Percentiles rank a stretch among this genome's conserved stretches.
Evolutionary conservation across 345 rosid species (phyloP).

Genomic region (Cardiospermum halicacabum): DNA sequence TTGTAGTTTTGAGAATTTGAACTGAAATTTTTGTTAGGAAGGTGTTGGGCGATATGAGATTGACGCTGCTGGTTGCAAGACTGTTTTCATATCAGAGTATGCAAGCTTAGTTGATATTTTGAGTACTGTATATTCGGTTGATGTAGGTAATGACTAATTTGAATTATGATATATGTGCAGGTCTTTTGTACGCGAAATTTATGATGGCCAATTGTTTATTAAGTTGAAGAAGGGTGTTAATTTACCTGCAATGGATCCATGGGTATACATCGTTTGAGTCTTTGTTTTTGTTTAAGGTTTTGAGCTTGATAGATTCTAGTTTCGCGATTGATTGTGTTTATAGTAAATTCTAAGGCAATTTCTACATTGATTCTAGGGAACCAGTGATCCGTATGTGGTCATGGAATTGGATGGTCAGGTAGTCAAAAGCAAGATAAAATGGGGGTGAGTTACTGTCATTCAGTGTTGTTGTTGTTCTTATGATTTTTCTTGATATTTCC

Average conservation of each 20-base stretch:
- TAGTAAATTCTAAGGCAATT: neutral
- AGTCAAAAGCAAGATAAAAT: constrained; percentile 71
- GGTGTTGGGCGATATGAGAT: constrained; percentile 62
- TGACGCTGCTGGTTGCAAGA: constrained; percentile 78
- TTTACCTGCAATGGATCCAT: constrained; percentile 93
- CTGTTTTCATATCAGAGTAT: constrained; percentile 82
- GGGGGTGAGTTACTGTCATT: constrained; percentile 49
- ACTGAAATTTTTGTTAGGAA: constrained; percentile 32
- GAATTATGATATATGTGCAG: constrained; percentile 28
- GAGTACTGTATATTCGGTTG: too few species aligned
- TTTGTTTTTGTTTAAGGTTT: constrained; percentile 1
- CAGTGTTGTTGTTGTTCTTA: neutral
- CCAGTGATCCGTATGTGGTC: constrained; percentile 80
- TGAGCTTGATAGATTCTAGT: neutral
- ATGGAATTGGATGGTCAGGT: constrained; percentile 87
- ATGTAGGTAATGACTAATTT: too few species aligned
- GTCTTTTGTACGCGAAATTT: constrained; percentile 77
- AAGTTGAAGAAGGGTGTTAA: constrained; percentile 69
- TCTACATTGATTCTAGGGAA: constrained; percentile 50
- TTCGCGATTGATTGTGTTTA: neutral
- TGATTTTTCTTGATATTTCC: neutral
- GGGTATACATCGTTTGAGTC: too few species aligned
- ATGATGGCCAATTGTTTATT: constrained; percentile 75
- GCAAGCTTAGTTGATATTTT: constrained; percentile 17
- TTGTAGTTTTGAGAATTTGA: too few species aligned